A percentile compares a stretch with the other conserved stretches of the same genome.
Conservation (phyloP, 2,329 filamentous ascomycete species). For the Ilyonectria sp. region DNA sequence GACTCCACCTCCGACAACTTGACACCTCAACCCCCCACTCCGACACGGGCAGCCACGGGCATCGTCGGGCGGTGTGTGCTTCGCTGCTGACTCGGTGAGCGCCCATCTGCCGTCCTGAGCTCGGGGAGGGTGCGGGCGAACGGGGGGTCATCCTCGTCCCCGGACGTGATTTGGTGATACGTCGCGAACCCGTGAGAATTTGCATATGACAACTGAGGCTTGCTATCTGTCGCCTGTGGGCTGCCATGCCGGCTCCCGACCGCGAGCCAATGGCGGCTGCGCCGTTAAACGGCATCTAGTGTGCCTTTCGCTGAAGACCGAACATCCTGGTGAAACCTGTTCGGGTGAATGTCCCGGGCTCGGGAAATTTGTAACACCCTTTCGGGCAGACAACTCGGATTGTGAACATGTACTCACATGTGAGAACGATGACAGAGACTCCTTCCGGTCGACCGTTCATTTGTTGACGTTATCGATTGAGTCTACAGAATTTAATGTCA, state of each 20-base stretch:
- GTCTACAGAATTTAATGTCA: conserved; percentile 12
- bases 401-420: conserved; percentile 7
- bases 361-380: background rate
- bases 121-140: conserved; percentile 6
- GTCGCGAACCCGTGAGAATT: background rate
- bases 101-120: conserved; percentile 9
- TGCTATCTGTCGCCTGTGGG: conserved; percentile 6
- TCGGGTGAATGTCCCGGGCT: background rate
- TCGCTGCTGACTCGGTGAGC: conserved; percentile 15
- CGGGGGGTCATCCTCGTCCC: conserved; percentile 1
- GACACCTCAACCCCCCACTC: conserved; percentile 23
- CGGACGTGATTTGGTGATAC: background rate
- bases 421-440: background rate
- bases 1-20: conserved; percentile 26
- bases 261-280: conserved; percentile 3
- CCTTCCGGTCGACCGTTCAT: background rate
- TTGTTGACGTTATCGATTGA: background rate
- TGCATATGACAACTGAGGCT: conserved; percentile 9
- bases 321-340: background rate
- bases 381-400: background rate
- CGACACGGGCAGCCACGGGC: background rate
- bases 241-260: background rate
- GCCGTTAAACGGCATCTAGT: conserved; percentile 4
- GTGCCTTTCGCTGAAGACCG: background rate
- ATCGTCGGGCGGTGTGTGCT: conserved; percentile 25